phyloP scores from a whole-genome alignment of 2,329 filamentous ascomycete species.

The Penicillium crustosum region DNA sequence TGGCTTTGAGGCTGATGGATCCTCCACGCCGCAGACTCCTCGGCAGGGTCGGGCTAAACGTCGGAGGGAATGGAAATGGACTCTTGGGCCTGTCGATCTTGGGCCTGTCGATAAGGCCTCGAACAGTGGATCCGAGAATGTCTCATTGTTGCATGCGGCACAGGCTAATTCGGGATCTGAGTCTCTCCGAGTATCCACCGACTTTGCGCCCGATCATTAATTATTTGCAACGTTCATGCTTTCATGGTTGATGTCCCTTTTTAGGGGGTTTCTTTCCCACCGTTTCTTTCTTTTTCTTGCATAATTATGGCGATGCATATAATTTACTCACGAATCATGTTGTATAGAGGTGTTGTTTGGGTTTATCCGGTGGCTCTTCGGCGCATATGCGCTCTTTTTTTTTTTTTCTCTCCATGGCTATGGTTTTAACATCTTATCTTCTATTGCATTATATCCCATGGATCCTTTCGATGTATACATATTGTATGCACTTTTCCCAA shows the following conservation, averaged over 20 bases:
- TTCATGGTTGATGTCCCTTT: constrained; percentile 5
- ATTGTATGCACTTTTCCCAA: background rate
- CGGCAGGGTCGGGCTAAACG: constrained; percentile 55
- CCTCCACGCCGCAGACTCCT: constrained; percentile 53
- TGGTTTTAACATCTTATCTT: background rate
- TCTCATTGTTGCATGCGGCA: constrained; percentile 1
- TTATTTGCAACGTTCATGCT: constrained; percentile 5
- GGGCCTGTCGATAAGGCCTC: constrained; percentile 41
- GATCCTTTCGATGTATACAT: background rate
- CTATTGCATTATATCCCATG: constrained; percentile 1
- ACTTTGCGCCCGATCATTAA: constrained; percentile 7
- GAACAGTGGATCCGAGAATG: constrained; percentile 7
- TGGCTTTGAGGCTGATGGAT: constrained; percentile 47
- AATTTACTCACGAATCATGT: constrained; percentile 23
- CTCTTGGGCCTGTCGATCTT: constrained; percentile 48
- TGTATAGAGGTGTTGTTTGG: constrained; percentile 22
- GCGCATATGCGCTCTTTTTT: background rate
- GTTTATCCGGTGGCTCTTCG: background rate
- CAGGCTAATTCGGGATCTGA: background rate
- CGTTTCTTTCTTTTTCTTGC: background rate
- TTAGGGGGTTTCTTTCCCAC: background rate
- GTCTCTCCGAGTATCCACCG: background rate
- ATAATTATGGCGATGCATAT: constrained; percentile 20
- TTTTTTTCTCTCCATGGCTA: background rate
- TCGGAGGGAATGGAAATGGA: constrained; percentile 59